phyloP scores from a whole-genome alignment of 75 land plant species.

The Cunninghamia lanceolata region DNA sequence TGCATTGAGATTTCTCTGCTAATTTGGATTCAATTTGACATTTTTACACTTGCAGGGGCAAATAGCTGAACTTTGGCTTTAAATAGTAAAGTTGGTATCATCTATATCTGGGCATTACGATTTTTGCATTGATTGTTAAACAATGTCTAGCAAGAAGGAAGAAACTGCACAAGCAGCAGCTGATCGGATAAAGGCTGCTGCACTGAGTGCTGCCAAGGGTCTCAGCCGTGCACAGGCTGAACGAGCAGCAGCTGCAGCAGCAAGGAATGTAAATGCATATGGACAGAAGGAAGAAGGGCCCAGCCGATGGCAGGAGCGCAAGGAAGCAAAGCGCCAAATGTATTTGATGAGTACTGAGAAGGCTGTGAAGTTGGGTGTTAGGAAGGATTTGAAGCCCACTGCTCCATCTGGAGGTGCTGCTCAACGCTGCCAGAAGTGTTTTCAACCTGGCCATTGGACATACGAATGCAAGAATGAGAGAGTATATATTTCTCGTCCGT shows the following conservation, averaged over 20 bases:
- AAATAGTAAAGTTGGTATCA: background rate
- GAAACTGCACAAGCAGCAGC: conserved; percentile 80
- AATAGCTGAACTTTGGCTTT: background rate
- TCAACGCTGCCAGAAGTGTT: conserved; percentile 89
- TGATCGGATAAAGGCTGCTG: conserved; percentile 81
- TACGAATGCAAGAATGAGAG: conserved; percentile 93
- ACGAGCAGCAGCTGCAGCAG: conserved; percentile 87
- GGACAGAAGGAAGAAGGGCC: conserved; percentile 99
- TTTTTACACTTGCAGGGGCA: background rate
- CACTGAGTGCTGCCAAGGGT: conserved; percentile 80
- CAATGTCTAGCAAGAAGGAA: conserved; percentile 80
- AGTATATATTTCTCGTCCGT: conserved; percentile 81
- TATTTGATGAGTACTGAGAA: conserved; percentile 96
- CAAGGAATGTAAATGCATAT: conserved; percentile 90
- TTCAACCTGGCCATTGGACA: conserved; percentile 90
- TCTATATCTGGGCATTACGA: background rate
- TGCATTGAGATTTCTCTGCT: background rate
- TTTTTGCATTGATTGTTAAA: background rate
- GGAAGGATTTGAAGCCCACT: conserved; percentile 58
- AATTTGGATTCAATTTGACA: background rate
- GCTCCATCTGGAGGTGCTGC: conserved; percentile 42
- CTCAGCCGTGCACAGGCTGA: conserved; percentile 93
- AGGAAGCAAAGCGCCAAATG: conserved; percentile 97
- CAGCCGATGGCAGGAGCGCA: conserved; percentile 95
- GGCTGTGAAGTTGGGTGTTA: conserved; percentile 79